Percentiles rank a stretch among this genome's conserved stretches.
These are phyloP conservation scores for Xylaria hypoxylon DNA, from an alignment of 2,329 filamentous ascomycete genomes.

Conservation along the genomic window DNA sequence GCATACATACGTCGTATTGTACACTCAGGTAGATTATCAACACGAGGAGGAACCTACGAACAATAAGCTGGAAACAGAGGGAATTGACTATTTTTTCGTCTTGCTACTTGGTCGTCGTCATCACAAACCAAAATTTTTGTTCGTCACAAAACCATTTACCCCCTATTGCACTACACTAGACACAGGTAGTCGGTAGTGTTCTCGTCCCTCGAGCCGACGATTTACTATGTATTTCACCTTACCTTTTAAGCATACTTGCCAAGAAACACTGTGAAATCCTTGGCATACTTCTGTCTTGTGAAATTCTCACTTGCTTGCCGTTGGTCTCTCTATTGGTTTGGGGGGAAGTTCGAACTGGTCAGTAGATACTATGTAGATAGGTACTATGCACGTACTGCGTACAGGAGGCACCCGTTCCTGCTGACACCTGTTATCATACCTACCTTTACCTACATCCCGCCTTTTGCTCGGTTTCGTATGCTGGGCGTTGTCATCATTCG, in stretches of 20 bases:
- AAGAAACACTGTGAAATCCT: slow-evolving; percentile 27
- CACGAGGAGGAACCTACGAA: background rate
- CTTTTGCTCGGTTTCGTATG: slow-evolving; percentile 4
- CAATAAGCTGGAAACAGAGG: background rate
- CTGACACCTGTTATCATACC: slow-evolving; percentile 12
- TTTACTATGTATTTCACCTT: background rate
- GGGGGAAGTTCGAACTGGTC: slow-evolving; percentile 1
- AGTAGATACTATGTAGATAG: background rate
- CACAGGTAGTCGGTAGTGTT: background rate
- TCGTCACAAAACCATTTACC: too few species aligned
- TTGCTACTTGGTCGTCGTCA: background rate
- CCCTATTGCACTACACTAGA: too few species aligned
- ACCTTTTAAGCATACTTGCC: slow-evolving; percentile 7
- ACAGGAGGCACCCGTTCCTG: background rate
- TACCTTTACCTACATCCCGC: background rate
- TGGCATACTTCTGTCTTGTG: slow-evolving; percentile 11
- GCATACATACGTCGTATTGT: background rate
- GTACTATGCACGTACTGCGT: too few species aligned
- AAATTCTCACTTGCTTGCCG: slow-evolving; percentile 8
- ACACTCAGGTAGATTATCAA: background rate
- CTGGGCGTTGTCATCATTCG: slow-evolving; percentile 20
- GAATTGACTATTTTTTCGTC: background rate
- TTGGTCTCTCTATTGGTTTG: slow-evolving; percentile 1
- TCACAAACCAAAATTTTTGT: too few species aligned
- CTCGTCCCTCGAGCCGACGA: background rate